These are phyloP conservation scores for Apiospora koreana DNA, from an alignment of 2,329 filamentous ascomycete species.

Conservation along the genomic window DNA sequence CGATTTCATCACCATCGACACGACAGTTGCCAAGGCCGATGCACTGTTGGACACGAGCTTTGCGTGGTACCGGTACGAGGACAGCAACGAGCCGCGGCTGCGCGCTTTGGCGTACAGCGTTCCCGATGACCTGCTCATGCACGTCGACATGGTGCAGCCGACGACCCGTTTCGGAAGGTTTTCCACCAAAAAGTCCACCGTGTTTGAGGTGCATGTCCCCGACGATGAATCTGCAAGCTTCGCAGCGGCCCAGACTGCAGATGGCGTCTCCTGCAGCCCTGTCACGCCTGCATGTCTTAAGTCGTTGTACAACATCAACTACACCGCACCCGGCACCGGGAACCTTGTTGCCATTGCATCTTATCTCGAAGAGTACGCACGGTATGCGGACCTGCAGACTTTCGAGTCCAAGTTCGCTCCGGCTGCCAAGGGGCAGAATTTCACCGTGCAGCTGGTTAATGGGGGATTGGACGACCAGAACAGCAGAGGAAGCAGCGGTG, in stretches of 20 bases:
- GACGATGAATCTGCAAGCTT: not conserved
- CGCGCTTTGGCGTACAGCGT: constrained; percentile 60
- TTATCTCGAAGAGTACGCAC: constrained; percentile 34
- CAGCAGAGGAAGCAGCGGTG: not conserved
- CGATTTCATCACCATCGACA: constrained; percentile 60
- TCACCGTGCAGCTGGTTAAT: constrained; percentile 57
- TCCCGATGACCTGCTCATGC: constrained; percentile 51
- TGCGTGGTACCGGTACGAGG: constrained; percentile 52
- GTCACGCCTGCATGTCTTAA: constrained; percentile 51
- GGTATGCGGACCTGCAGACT: constrained; percentile 39
- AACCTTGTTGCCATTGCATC: constrained; percentile 47
- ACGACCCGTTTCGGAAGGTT: constrained; percentile 63
- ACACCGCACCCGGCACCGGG: constrained; percentile 32
- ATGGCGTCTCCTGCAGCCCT: constrained; percentile 16
- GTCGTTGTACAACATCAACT: constrained; percentile 49
- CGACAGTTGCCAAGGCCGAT: constrained; percentile 53
- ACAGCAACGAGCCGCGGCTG: constrained; percentile 44
- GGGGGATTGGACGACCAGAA: constrained; percentile 52
- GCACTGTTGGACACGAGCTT: constrained; percentile 59
- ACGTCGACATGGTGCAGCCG: constrained; percentile 65
- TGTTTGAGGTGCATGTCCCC: constrained; percentile 29
- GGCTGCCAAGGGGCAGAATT: constrained; percentile 51
- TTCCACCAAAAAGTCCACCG: constrained; percentile 40
- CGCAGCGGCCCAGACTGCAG: not conserved
- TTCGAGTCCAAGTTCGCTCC: constrained; percentile 56